Base-by-base conservation (phyloP, 352 stramenopile species). In the Ophiocytium majus region DNA sequence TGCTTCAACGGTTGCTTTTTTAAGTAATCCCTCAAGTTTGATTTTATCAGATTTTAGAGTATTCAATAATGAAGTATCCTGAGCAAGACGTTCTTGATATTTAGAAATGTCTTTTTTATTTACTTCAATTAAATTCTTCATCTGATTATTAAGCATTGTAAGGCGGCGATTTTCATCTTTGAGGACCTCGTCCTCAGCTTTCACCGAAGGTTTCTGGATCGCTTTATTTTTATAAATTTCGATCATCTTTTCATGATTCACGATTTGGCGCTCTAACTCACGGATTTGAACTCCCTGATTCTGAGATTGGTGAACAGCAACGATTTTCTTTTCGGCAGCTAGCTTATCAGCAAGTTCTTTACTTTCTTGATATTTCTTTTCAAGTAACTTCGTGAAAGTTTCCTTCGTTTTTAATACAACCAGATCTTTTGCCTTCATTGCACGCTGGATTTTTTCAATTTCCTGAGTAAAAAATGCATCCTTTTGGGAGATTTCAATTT, bases 331-430 rank as follows among this genome's bases (percentile, higher is more conserved):
- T 28, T 23, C 57, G 19, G 23, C 19, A 23, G 23, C 57, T 23
- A 71, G 57, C 23, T 28, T 23, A 23, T 23, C 23, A 23, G 23
- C 19, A 23, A 71, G 23, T 28, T 23, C 28, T 23, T 23, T 28
- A 28, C 23, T 71, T 28, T 71, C 57, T 71, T 71, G 57, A 71
- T 71, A 23, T 71, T 71, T 71, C 57, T 71, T 71, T 28, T 71
- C 57, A 28, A 71, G 23, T 28, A 28, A 23, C 28, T 71, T 71
- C 19, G 57, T 23, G 28, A 23, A 71, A 71, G 57, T 71, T 28
- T 71, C 57, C 57, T 28, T 23, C 19, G 57, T 71, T 71, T 71
- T 71, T 23, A 23, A 23, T 23, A 71, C 57, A 23, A 71, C 28
- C 57, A 28, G 23, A 23, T 71, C 57, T 71, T 71, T 71, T 28